Base-by-base conservation (phyloP, 805 yeast genomes). In the Wickerhamiella kurtzmanii region DNA sequence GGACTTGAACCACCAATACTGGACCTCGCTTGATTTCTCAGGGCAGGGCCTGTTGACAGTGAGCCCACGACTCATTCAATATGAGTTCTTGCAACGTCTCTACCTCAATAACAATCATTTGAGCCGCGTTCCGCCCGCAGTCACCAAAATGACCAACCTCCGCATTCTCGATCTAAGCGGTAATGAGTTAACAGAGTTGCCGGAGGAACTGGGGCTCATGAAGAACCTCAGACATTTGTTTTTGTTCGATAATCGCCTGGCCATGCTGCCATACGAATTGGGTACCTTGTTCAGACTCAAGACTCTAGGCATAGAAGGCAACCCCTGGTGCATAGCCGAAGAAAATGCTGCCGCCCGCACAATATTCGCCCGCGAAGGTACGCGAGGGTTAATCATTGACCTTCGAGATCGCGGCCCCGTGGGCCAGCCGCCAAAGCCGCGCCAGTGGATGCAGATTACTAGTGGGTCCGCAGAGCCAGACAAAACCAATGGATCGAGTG, bases 1-100 rank as follows among this genome's bases (percentile, higher is more conserved):
- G 54, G 65, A 61, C 41, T 49, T 61, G 45, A 60, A 69, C 56
- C 80, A 79, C 50, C 96, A 88, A 66, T 73, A 83, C 60, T 92
- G 99, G 99, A 82, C 94, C 46, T 89, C 88, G 4, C 69, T 92
- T 53, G 99, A 92, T 66, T 69, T 89, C 53, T 79, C 94, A 53
- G 96, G 96, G 50, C 94, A 92, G 64, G 84, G 89, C 32, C 70
- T 92, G 45, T 69, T 76, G 51, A 73, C 76, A 48, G 54, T 89
- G 25, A 75, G 85, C n/a, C 75, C 81, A 18, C 78, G 79, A 56
- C 64, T 92, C 41, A 86, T 86, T 70, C 76, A 78, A 43, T 92
- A 87, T 64, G 74, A 75, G 50, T 92, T 92, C 57, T 72, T 92
- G 57, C 92, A 89, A 60, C 80, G 89, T 51, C 69, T 92, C 46